These are phyloP conservation scores for Nyssa sinensis DNA, from an alignment of 148 eudicot species.

Conservation along the genomic window DNA sequence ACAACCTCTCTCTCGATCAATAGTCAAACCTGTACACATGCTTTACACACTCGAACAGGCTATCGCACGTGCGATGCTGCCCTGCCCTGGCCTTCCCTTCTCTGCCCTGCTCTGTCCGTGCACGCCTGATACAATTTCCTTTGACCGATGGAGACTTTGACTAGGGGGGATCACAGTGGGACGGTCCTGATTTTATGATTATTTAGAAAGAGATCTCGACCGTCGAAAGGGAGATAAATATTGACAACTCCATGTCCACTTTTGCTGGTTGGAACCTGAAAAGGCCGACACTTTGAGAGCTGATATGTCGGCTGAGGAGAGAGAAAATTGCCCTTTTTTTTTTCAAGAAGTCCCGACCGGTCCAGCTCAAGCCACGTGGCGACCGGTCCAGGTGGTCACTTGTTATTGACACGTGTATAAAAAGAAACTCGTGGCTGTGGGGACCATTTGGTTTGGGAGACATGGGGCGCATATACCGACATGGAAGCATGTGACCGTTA, in stretches of 20 bases:
- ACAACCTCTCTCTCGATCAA: background rate
- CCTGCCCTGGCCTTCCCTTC: too few species aligned
- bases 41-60: background rate
- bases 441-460: conserved; percentile 13
- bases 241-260: background rate
- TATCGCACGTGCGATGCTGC: conserved; percentile 11
- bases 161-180: background rate
- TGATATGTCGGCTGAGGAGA: background rate
- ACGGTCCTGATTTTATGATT: background rate
- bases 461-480: conserved; percentile 10
- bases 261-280: background rate
- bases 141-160: background rate
- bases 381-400: background rate
- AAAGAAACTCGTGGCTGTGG: background rate
- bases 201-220: background rate
- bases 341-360: background rate
- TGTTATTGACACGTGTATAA: background rate
- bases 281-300: conserved; percentile 7
- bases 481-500: conserved; percentile 2
- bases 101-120: too few species aligned
- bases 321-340: background rate
- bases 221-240: background rate
- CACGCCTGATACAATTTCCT: background rate
- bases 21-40: background rate
- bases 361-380: conserved; percentile 5